These are phyloP conservation scores for Schizothecium vesticola DNA, from an alignment of 495 filamentous ascomycete species.

Conservation along the genomic window DNA sequence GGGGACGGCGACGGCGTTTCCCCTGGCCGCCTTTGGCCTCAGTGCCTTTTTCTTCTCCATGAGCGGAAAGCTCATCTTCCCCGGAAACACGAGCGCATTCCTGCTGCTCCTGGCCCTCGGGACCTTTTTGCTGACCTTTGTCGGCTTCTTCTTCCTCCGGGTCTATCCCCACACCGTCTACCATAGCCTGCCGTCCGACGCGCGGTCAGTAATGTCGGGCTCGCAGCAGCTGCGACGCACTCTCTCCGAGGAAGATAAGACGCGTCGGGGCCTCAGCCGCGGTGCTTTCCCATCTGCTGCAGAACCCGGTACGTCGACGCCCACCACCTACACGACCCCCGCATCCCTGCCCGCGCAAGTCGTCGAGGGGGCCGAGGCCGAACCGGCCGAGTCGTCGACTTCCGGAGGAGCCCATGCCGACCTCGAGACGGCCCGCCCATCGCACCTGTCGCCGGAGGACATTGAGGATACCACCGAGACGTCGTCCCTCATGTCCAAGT, in stretches of 20 bases:
- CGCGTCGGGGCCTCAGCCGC: conserved; percentile 28
- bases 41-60: conserved; percentile 95
- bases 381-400: conserved; percentile 12
- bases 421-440: conserved; percentile 33
- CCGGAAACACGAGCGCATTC: conserved; percentile 74
- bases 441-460: conserved; percentile 22
- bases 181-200: conserved; percentile 49
- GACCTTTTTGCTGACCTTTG: conserved; percentile 68
- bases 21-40: conserved; percentile 85
- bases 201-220: conserved; percentile 37
- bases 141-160: conserved; percentile 74
- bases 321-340: conserved; percentile 30
- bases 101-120: conserved; percentile 73
- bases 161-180: conserved; percentile 67
- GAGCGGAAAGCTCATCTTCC: conserved; percentile 70
- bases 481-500: conserved; percentile 75
- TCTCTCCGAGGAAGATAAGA: conserved; percentile 51
- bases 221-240: conserved; percentile 59
- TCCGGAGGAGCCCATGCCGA: conserved; percentile 19
- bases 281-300: conserved; percentile 31
- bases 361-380: conserved; percentile 14
- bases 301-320: conserved; percentile 66
- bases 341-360: conserved; percentile 16
- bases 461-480: conserved; percentile 60
- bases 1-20: conserved; percentile 91